phyloP scores from a whole-genome alignment of 2,329 filamentous ascomycete species.

The Nigrospora osmanthi region DNA sequence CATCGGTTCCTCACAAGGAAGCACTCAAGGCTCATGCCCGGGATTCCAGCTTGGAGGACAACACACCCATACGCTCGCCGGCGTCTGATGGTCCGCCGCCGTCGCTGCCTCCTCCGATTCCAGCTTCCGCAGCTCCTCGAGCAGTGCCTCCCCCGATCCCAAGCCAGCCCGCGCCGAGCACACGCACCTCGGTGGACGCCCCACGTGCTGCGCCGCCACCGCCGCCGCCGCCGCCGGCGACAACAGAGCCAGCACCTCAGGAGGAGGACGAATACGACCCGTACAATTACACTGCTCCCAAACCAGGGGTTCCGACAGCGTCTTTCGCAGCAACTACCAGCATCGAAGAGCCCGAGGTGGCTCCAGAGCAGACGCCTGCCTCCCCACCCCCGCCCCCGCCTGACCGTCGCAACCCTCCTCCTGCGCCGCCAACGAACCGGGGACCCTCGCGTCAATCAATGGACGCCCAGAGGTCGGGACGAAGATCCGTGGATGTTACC shows the following conservation, averaged over 20 bases:
- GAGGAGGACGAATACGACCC: conserved; percentile 65
- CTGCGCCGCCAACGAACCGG: conserved; percentile 27
- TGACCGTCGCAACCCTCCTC: conserved; percentile 37
- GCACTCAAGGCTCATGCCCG: conserved; percentile 75
- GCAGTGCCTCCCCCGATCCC: conserved; percentile 59
- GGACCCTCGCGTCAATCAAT: conserved; percentile 48
- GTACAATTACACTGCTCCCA: conserved; percentile 41
- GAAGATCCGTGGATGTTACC: conserved; percentile 65
- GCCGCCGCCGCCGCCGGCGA: conserved; percentile 35
- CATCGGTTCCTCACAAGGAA: conserved; percentile 90
- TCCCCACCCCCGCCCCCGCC: conserved; percentile 34
- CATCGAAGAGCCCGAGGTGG: conserved; percentile 39
- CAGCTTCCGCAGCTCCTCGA: conserved; percentile 45
- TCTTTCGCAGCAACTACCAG: conserved; percentile 27
- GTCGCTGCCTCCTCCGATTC: conserved; percentile 47
- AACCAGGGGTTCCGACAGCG: conserved; percentile 13
- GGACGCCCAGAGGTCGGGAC: conserved; percentile 49
- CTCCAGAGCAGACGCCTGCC: conserved; percentile 38
- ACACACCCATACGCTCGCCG: conserved; percentile 52
- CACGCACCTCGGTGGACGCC: conserved; percentile 59
- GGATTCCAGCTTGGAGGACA: conserved; percentile 70
- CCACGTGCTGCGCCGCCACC: conserved; percentile 65
- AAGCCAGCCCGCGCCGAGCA: conserved; percentile 41
- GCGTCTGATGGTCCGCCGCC: conserved; percentile 32
- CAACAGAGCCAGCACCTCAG: conserved; percentile 53